Conservation (phyloP, 495 filamentous ascomycete species). For the Trichoderma erinaceum region DNA sequence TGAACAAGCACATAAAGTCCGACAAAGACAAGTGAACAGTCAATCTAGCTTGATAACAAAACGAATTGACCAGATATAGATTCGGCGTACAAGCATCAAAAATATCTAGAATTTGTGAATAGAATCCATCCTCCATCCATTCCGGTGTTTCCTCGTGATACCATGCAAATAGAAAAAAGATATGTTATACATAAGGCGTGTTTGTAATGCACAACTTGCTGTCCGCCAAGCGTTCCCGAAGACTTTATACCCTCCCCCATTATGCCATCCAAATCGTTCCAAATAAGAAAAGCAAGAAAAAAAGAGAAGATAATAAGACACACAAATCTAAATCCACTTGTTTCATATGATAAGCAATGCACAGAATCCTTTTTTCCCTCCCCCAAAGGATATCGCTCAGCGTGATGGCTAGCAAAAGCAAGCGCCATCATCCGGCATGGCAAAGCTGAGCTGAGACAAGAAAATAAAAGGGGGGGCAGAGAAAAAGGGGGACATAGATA, state of each 20-base stretch:
- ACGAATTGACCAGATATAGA: background rate
- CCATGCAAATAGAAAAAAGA: slow-evolving; percentile 12
- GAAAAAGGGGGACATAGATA: background rate
- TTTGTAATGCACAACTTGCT: background rate
- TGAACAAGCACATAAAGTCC: too few species aligned
- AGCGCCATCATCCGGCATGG: background rate
- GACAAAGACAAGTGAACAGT: too few species aligned
- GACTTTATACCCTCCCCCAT: background rate
- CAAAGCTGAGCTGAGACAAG: background rate
- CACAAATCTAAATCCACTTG: background rate
- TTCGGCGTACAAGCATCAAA: background rate
- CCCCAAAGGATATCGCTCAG: background rate
- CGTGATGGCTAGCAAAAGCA: background rate
- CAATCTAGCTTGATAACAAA: background rate
- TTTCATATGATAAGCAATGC: background rate
- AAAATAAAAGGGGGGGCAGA: background rate
- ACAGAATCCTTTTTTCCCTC: background rate
- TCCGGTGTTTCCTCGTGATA: slow-evolving; percentile 9
- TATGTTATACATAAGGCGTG: slow-evolving; percentile 7
- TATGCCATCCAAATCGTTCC: slow-evolving; percentile 19
- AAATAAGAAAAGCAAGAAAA: slow-evolving; percentile 11
- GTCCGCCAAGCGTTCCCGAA: background rate
- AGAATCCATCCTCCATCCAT: background rate
- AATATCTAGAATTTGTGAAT: background rate
- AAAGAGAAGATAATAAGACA: background rate